A percentile compares a stretch with the other conserved stretches of the same genome.
Evolutionary conservation across 2,329 filamentous ascomycete species (phyloP).

Genomic region (Aspergillus fischeri): DNA sequence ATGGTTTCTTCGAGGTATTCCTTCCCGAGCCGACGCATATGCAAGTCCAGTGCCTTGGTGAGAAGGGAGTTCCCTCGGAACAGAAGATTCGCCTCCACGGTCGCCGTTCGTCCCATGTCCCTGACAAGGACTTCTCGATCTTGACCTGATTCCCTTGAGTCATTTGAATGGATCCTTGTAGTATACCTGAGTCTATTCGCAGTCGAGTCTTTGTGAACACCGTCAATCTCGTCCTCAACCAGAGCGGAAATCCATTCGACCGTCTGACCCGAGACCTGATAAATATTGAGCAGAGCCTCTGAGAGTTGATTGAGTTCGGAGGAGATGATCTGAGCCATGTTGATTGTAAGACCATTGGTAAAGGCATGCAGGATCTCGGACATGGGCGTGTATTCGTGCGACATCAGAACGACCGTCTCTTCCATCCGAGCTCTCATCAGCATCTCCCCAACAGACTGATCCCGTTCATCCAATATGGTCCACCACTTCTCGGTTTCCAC

Average conservation of each 20-base stretch:
- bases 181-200: slow-evolving; percentile 59
- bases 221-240: slow-evolving; percentile 96
- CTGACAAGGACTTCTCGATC: slow-evolving; percentile 59
- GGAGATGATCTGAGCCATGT: slow-evolving; percentile 76
- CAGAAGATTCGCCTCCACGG: slow-evolving; percentile 82
- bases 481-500: slow-evolving; percentile 87
- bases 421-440: slow-evolving; percentile 78
- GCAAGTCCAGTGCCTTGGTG: slow-evolving; percentile 87
- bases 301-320: slow-evolving; percentile 74
- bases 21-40: slow-evolving; percentile 91
- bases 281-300: slow-evolving; percentile 87
- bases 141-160: slow-evolving; percentile 52
- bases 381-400: slow-evolving; percentile 77
- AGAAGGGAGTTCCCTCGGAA: slow-evolving; percentile 93
- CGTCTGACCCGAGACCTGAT: slow-evolving; percentile 81
- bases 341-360: slow-evolving; percentile 73
- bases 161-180: slow-evolving; percentile 61
- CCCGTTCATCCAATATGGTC: slow-evolving; percentile 70
- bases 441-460: slow-evolving; percentile 76
- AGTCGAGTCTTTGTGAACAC: slow-evolving; percentile 75
- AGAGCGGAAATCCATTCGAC: slow-evolving; percentile 88
- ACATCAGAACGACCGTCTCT: slow-evolving; percentile 83
- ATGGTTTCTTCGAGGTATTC: slow-evolving; percentile 88
- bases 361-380: slow-evolving; percentile 83
- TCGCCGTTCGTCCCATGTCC: slow-evolving; percentile 61